A percentile compares a stretch with the other conserved stretches of the same genome.
These are phyloP conservation scores for Pseudogymnoascus sp. DNA, from an alignment of 2,329 filamentous ascomycete species.

Conservation along the genomic window DNA sequence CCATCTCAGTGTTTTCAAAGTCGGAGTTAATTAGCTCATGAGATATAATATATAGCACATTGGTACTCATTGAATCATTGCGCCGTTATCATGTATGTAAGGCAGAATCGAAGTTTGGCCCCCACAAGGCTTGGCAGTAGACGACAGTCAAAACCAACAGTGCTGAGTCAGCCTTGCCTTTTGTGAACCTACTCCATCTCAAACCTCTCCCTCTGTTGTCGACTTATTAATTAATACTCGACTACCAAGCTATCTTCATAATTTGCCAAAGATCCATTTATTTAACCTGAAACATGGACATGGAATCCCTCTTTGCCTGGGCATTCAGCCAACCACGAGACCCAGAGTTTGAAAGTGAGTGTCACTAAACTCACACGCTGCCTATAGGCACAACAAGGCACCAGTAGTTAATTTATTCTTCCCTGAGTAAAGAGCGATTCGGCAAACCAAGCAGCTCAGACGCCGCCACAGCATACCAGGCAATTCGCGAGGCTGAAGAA, in stretches of 20 bases:
- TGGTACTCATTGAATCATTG: background rate
- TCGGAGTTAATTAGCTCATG: background rate
- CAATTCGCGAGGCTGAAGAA: background rate
- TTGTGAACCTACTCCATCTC: background rate
- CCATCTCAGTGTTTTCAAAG: background rate
- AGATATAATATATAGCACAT: background rate
- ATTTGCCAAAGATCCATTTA: background rate
- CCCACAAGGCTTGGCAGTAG: background rate
- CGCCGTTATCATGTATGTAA: background rate
- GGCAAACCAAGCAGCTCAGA: background rate
- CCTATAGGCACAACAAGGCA: background rate
- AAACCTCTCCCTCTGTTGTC: background rate
- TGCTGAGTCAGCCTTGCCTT: background rate
- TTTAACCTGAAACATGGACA: background rate
- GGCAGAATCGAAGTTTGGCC: background rate
- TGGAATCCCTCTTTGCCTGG: background rate
- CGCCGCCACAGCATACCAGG: background rate
- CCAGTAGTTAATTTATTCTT: background rate
- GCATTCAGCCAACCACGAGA: background rate
- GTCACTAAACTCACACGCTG: background rate
- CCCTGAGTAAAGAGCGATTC: background rate
- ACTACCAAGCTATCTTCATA: background rate
- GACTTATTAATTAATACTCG: background rate
- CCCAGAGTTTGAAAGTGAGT: background rate
- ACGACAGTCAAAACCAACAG: background rate